Percentiles rank a stretch among this genome's conserved stretches.
Evolutionary conservation across 495 filamentous ascomycete species (phyloP).

Genomic region (Trichoderma gamsii): DNA sequence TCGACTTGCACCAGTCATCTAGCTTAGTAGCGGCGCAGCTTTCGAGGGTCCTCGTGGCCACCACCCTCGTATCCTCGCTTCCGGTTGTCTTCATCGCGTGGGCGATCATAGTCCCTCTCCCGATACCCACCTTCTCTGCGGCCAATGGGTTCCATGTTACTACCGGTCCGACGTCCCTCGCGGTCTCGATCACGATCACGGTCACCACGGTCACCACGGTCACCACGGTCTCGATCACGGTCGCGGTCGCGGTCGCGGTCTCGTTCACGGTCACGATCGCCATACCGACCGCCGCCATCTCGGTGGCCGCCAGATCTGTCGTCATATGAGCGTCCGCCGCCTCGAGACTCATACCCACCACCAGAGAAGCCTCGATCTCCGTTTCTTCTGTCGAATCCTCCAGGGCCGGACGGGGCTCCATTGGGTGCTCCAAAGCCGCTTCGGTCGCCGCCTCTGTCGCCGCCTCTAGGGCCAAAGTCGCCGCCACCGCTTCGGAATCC

Average conservation of each 20-base stretch:
- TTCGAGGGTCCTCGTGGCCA: slow-evolving; percentile 71
- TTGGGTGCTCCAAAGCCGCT: slow-evolving; percentile 53
- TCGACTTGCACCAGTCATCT: slow-evolving; percentile 21
- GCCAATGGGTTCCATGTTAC: slow-evolving; percentile 64
- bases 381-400: slow-evolving; percentile 53
- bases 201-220: slow-evolving; percentile 32
- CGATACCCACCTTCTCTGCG: slow-evolving; percentile 46
- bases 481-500: slow-evolving; percentile 48
- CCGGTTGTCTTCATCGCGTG: slow-evolving; percentile 53
- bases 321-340: slow-evolving; percentile 55
- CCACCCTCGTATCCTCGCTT: slow-evolving; percentile 59
- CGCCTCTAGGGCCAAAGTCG: slow-evolving; percentile 27
- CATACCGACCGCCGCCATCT: slow-evolving; percentile 53
- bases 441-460: slow-evolving; percentile 27
- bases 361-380: slow-evolving; percentile 43
- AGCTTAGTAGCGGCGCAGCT: slow-evolving; percentile 68
- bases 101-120: slow-evolving; percentile 30
- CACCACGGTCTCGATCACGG: slow-evolving; percentile 46
- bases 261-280: slow-evolving; percentile 53
- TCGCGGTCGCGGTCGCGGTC: slow-evolving; percentile 57
- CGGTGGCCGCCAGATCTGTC: slow-evolving; percentile 39
- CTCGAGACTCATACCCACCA: slow-evolving; percentile 55
- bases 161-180: slow-evolving; percentile 50
- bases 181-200: slow-evolving; percentile 31
- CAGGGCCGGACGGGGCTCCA: slow-evolving; percentile 76